phyloP scores from a whole-genome alignment of 2,329 filamentous ascomycete species.

The Leptosphaerulina australis region DNA sequence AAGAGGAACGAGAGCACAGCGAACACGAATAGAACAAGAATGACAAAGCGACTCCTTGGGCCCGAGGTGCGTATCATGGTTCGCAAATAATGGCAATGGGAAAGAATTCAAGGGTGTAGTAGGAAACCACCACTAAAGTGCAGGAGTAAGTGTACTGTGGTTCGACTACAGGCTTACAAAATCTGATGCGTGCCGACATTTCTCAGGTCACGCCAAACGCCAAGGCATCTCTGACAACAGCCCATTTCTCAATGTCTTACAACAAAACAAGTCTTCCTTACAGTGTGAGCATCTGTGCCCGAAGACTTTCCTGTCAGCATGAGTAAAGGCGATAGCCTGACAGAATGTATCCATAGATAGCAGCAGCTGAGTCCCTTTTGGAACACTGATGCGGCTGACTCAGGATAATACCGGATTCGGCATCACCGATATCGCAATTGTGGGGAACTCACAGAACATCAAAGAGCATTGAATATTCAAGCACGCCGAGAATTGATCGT shows the following conservation, averaged over 20 bases:
- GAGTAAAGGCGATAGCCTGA: neutral
- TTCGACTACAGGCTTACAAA: neutral
- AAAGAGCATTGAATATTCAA: constrained; percentile 24
- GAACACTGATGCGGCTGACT: constrained; percentile 31
- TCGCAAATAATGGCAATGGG: neutral
- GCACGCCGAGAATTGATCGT: neutral
- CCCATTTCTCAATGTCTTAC: constrained; percentile 1
- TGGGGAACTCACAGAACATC: constrained; percentile 26
- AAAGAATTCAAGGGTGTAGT: neutral
- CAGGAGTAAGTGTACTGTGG: neutral
- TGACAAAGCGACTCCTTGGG: constrained; percentile 45
- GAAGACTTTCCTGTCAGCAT: neutral
- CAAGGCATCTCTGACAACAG: constrained; percentile 12
- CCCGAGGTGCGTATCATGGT: constrained; percentile 41
- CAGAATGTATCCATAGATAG: neutral
- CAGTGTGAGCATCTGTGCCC: neutral
- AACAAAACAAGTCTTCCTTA: neutral
- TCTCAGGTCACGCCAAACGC: constrained; percentile 8
- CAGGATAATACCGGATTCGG: constrained; percentile 33
- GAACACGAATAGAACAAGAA: constrained; percentile 60
- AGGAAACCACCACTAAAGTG: neutral
- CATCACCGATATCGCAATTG: constrained; percentile 43
- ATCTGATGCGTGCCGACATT: constrained; percentile 1
- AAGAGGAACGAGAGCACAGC: constrained; percentile 64
- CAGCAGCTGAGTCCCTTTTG: constrained; percentile 23